Conservation (phyloP, 768 basidiomycete species). For the Serendipita sp. region DNA sequence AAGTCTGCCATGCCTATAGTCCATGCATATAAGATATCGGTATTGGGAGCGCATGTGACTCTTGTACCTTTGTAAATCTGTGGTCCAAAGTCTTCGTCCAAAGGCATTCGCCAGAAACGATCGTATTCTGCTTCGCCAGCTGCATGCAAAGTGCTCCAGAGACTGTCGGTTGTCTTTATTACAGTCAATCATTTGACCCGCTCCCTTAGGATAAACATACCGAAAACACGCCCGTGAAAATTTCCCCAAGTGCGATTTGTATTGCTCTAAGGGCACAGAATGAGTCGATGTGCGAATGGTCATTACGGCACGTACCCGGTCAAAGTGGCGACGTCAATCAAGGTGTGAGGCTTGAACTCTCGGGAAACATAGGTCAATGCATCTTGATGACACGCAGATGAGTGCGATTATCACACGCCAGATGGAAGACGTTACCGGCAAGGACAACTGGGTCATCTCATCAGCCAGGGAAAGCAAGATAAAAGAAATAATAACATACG, state of each 20-base stretch:
- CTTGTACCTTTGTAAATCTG: slow-evolving; percentile 37
- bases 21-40: background rate
- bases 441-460: slow-evolving; percentile 30
- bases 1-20: background rate
- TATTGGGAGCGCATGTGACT: background rate
- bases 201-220: slow-evolving; percentile 20
- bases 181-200: background rate
- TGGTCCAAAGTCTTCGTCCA: slow-evolving; percentile 62
- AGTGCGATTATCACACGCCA: background rate
- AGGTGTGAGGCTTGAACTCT: slow-evolving; percentile 59
- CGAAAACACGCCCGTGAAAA: slow-evolving; percentile 64
- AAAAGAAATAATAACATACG: slow-evolving; percentile 8
- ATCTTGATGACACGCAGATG: slow-evolving; percentile 26
- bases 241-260: slow-evolving; percentile 53
- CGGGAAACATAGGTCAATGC: slow-evolving; percentile 71
- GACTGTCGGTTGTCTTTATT: slow-evolving; percentile 46
- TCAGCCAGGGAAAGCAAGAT: background rate
- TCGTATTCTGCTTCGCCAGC: slow-evolving; percentile 66
- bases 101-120: slow-evolving; percentile 77
- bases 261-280: slow-evolving; percentile 35
- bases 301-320: slow-evolving; percentile 37
- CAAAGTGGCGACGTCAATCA: slow-evolving; percentile 78
- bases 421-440: slow-evolving; percentile 29
- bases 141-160: slow-evolving; percentile 50
- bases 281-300: background rate